Conservation (phyloP, 768 basidiomycete genomes). For the Mycena belliarum region DNA sequence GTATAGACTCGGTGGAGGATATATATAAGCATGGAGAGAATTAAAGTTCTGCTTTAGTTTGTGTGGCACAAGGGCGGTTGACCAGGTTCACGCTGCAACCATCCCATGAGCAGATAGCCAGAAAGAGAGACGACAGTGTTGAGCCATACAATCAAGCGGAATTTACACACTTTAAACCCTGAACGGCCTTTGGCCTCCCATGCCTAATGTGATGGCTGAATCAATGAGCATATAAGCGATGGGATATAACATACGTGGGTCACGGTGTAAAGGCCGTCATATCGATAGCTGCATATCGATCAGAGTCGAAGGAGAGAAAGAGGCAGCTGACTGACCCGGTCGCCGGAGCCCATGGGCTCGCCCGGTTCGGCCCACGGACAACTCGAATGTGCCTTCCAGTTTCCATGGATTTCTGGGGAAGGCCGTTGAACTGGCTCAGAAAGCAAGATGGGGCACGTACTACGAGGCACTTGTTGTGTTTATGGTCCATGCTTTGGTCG, state of each 20-base stretch:
- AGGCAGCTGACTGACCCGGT: not conserved
- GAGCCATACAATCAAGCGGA: slow-evolving; percentile 7
- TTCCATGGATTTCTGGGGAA: slow-evolving; percentile 1
- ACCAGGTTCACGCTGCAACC: not conserved
- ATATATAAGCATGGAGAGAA: too few species aligned
- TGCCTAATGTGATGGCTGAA: not conserved
- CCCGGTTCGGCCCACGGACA: not conserved
- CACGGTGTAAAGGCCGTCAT: slow-evolving; percentile 2
- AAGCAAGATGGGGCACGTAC: not conserved
- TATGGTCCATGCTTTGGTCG: slow-evolving; percentile 7
- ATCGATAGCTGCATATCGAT: slow-evolving; percentile 1
- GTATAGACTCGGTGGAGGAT: too few species aligned
- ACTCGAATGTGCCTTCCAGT: not conserved
- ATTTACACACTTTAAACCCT: slow-evolving; percentile 8
- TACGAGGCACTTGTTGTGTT: not conserved
- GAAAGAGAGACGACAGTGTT: not conserved
- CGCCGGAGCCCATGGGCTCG: not conserved
- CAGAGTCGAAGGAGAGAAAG: not conserved
- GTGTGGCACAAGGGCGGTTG: not conserved
- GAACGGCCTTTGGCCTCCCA: slow-evolving; percentile 6
- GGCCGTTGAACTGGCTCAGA: not conserved
- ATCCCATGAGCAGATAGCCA: not conserved
- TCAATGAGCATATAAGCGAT: not conserved
- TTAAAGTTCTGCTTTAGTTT: too few species aligned
- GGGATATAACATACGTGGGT: not conserved